phyloP scores from a whole-genome alignment of 1,284 basidiomycete species.

The Marasmius sp. region DNA sequence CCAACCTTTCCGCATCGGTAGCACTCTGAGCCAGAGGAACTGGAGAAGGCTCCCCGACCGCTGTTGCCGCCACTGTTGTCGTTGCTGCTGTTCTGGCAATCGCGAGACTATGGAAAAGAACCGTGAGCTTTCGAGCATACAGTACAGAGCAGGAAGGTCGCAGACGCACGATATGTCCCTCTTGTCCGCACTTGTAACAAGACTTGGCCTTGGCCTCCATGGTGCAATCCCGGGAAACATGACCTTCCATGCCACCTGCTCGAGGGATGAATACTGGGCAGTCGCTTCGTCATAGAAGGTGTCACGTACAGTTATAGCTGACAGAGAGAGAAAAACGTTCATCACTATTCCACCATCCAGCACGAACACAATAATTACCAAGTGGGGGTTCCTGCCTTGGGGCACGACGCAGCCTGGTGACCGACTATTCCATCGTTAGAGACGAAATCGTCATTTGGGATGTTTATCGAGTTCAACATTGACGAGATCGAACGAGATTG shows the following conservation, averaged over 20 bases:
- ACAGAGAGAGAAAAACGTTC: slow-evolving; percentile 15
- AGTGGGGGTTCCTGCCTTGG: slow-evolving; percentile 76
- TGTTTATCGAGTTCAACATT: not conserved
- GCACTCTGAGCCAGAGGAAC: slow-evolving; percentile 59
- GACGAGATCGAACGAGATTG: slow-evolving; percentile 8
- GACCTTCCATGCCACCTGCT: slow-evolving; percentile 71
- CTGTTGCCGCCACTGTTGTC: slow-evolving; percentile 34
- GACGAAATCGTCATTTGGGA: not conserved
- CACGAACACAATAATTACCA: slow-evolving; percentile 51
- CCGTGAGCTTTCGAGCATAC: slow-evolving; percentile 9
- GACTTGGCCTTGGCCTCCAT: slow-evolving; percentile 77
- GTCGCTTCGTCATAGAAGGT: not conserved
- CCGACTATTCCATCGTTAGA: slow-evolving; percentile 49
- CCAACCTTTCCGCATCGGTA: slow-evolving; percentile 87
- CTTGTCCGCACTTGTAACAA: slow-evolving; percentile 83
- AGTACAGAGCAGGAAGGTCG: not conserved
- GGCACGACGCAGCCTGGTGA: slow-evolving; percentile 79
- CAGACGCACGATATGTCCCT: slow-evolving; percentile 69
- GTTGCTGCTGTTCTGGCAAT: slow-evolving; percentile 64
- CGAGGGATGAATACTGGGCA: slow-evolving; percentile 1
- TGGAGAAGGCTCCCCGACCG: slow-evolving; percentile 22
- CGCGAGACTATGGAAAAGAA: slow-evolving; percentile 58
- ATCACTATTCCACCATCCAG: slow-evolving; percentile 16
- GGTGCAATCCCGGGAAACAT: slow-evolving; percentile 76
- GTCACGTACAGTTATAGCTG: slow-evolving; percentile 73